Base-by-base conservation (phyloP, 257 asterid species). In the Solanum clarkiae region DNA sequence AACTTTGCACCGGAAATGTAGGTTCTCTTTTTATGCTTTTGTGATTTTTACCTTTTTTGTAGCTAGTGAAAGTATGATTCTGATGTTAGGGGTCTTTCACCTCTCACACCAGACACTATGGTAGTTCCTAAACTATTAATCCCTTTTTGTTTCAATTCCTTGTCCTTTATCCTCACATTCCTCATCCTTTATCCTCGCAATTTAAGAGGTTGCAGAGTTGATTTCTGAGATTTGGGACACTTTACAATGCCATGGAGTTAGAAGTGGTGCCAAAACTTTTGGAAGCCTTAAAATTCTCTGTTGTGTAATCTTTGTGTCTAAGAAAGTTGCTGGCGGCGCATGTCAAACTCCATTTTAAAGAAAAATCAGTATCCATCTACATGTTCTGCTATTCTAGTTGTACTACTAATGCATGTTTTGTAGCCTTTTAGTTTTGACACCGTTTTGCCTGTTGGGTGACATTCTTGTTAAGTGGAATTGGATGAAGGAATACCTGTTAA, bases 1-100 rank as follows among this genome's bases (percentile, higher is more conserved):
- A 96, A 90, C 98, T 96, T 83, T 96, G 99, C 90, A 93, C 98
- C 1, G 99, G 99, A 88, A 94, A 96, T 87, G 99, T 96, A 91
- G 92, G 98, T 90, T 88, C 45, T 87, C 72, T 86, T 29, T 51
- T 32, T 77, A 84, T 71, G 29, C 22, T 13, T 59, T 80, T 63
- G 42, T 55, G 80, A 85, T 81, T 40, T 83, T 24, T 26, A 77
- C 26, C 65, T 26, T 47, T 47, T 16, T 77, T 51, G 20, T 26
- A 53, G 17, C 63, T 77, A 51, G 45, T 77, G 65, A 77, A 53
- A 49, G 17, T 24, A 51, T 77, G 63, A 53, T 77, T 77, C 47
- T 53, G 63, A 77, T 77, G 63, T 77, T 77, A 77, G 82, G 82
- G 63, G 26, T 51, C 63, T 77, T 77, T 51, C 8, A 16, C 63